Evolutionary conservation across 257 asterid species (phyloP).

Genomic region (Echium plantagineum): DNA sequence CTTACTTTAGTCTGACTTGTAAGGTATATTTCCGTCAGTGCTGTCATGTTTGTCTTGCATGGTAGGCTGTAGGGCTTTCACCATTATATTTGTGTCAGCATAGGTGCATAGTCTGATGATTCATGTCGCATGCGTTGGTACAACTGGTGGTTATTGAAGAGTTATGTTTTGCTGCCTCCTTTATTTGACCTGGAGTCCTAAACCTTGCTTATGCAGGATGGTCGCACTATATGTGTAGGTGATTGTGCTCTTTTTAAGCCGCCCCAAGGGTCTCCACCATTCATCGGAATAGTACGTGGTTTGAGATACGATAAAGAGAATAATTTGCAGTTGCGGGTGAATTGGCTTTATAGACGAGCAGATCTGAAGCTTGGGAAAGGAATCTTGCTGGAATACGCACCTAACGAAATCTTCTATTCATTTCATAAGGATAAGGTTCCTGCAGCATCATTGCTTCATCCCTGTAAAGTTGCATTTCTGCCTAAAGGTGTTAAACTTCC

Average conservation of each 20-base stretch:
- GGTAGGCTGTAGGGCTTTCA: no score
- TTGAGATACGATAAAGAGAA: slow-evolving; percentile 32
- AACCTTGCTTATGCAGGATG: slow-evolving; percentile 47
- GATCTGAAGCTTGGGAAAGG: slow-evolving; percentile 54
- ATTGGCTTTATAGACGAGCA: slow-evolving; percentile 82
- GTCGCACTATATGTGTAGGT: slow-evolving; percentile 45
- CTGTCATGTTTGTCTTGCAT: no score
- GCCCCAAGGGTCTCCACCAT: slow-evolving; percentile 58
- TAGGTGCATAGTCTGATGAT: no score
- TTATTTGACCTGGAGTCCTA: not conserved
- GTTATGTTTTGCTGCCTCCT: not conserved
- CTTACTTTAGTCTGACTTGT: no score
- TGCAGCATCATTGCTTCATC: slow-evolving; percentile 85
- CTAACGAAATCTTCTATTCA: slow-evolving; percentile 79
- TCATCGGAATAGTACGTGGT: slow-evolving; percentile 57
- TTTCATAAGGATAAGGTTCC: slow-evolving; percentile 74
- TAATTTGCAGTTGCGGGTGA: slow-evolving; percentile 30
- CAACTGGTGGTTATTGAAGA: not conserved
- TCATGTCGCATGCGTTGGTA: not conserved
- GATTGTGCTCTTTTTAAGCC: slow-evolving; percentile 78
- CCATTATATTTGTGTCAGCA: no score
- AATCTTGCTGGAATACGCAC: slow-evolving; percentile 50
- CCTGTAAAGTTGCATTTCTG: slow-evolving; percentile 96
- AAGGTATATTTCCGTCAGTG: no score
- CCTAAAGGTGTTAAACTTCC: slow-evolving; percentile 81